Base-by-base conservation (phyloP, 2,329 filamentous ascomycete genomes). In the Cryphonectria nitschkei region DNA sequence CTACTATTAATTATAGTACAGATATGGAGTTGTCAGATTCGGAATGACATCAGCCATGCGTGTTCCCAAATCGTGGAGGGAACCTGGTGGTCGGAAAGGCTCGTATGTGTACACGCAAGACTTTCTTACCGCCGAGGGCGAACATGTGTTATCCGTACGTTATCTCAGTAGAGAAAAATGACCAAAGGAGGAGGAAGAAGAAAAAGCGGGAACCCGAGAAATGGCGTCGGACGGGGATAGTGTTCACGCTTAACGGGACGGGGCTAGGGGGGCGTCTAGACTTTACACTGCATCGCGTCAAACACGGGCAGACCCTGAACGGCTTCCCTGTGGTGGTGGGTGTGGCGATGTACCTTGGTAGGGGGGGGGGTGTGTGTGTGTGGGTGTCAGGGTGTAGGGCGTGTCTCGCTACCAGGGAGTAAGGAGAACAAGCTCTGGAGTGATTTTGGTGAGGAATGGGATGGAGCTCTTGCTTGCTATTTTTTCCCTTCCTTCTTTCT, bases 241-340 rank as follows among this genome's bases (percentile, higher is more conserved):
- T 68, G 22, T n/a, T 50, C 46, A 50, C 43, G 41, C 65, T 19
- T 63, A 41, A 19, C 62, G 26, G 43, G 65, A n/a, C 22, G 22
- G 41, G 65, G 50, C 65, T 58, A 67, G 65, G 52, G 65, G 58
- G 65, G 52, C 65, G 52, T 37, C 65, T 67, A 67, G 65, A 56
- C 65, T 58, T 41, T 58, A 52, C 66, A 43, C 54, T 68, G 69
- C 69, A 68, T 71, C 69, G 29, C 46, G 69, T 58, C 66, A 68
- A 56, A 69, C 66, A 56, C 65, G 61, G 70, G 67, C 64, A 41
- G 37, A 68, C 66, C 70, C 66, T 65, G 68, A 39, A 43, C 50
- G 63, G 29, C 64, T 56, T 50, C 26, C 54, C 54, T 32, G 26
- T 29, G 13, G 26, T 16, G 29, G 54, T 32, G 54, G 54, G 54